Evolutionary conservation across 2,329 filamentous ascomycete species (phyloP).

Genomic region (Cytospora chrysosperma): DNA sequence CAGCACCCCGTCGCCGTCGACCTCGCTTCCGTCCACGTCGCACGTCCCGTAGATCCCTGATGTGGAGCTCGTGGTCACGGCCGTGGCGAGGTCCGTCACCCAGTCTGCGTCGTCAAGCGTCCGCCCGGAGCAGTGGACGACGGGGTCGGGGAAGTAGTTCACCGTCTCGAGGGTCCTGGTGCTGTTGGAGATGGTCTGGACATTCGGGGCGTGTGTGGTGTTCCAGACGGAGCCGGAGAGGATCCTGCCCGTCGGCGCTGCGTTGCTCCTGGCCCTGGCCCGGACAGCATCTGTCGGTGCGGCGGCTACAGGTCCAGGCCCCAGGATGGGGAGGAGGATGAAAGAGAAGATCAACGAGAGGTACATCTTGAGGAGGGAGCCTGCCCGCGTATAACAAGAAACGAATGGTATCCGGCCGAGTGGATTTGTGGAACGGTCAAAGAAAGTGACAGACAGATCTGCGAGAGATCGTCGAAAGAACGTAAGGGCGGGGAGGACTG

Average conservation of each 20-base stretch:
- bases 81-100: not conserved
- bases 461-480: slow-evolving; percentile 17
- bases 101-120: slow-evolving; percentile 9
- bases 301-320: slow-evolving; percentile 2
- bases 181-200: slow-evolving; percentile 2
- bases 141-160: slow-evolving; percentile 22
- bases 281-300: slow-evolving; percentile 7
- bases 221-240: not conserved
- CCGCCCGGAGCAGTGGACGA: slow-evolving; percentile 21
- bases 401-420: slow-evolving; percentile 18
- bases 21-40: slow-evolving; percentile 12
- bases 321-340: slow-evolving; percentile 11
- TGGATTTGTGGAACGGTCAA: slow-evolving; percentile 18
- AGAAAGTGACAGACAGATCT: slow-evolving; percentile 19
- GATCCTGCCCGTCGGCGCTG: not conserved
- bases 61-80: slow-evolving; percentile 10
- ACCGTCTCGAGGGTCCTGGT: slow-evolving; percentile 10
- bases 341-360: slow-evolving; percentile 16
- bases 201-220: not conserved
- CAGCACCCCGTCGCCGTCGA: slow-evolving; percentile 19
- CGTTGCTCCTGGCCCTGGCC: not conserved
- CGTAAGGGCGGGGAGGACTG: not conserved
- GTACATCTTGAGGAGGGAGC: slow-evolving; percentile 18
- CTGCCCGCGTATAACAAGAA: slow-evolving; percentile 18
- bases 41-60: slow-evolving; percentile 20